Base-by-base conservation (phyloP, 2,329 filamentous ascomycete species). In the Mycosphaerella sp. region DNA sequence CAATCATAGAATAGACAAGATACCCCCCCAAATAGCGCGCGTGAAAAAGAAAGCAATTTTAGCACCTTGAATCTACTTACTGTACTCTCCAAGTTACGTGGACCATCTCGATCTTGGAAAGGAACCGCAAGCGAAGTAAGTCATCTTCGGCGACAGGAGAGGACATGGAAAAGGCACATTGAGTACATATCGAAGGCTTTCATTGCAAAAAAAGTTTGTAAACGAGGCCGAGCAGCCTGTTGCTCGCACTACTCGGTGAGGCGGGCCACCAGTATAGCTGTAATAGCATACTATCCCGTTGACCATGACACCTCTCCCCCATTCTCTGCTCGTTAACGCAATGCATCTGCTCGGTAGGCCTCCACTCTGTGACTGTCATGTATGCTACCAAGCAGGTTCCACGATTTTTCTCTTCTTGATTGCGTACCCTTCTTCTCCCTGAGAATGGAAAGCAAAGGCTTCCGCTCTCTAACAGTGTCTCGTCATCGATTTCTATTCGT, bases 201-300 rank as follows among this genome's bases (percentile, higher is more conserved):
- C 10, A 38, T 38, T n/a, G 34, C 10, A 3, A 38, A 9, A 38
- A 4, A 42, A 42, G 40, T 9, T 9, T 17, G 10, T 17, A 17
- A 42, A 23, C n/a, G 23, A 42, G 9, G 11, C 14, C 36, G 14
- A 39, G 36, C 36, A 39, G 36, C 6, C 11, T 12, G 5, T 39
- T 12, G 11, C 11, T 39, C 9, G 11, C n/a, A 9, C 14, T 9
- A 9, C 40, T 23, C 36, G 36, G 38, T 48, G 36, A 48, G 11
- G 31, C 46, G 23, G 39, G 38, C 46, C 36, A 42, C 48, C 38
- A 50, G 48, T 44, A 14, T 39, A 50, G 48, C 48, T 41, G 48
- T 39, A 38, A 42, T 44, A 50, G 48, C 40, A 38, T 26, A 50
- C 48, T 29, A 32, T 50, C 14, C 39, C 39, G 38, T 50, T 17